Evolutionary conservation across 345 rosid genomes (phyloP), one percentile per base, ranked within the genome.

Genomic region (Eucalyptus decipiens): DNA sequence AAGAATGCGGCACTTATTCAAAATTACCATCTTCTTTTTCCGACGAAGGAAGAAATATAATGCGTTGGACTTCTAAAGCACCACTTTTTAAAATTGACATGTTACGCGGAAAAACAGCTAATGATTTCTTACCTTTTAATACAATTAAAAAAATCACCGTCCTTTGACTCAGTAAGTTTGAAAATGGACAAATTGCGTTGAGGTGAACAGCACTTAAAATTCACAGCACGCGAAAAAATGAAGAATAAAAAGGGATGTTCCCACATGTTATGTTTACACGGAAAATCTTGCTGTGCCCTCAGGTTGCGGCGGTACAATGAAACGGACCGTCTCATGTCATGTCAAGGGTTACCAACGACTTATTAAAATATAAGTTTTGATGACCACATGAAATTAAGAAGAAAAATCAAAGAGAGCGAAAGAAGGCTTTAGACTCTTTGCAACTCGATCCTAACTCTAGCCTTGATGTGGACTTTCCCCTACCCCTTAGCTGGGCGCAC

Each of bases 271-370:
- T 56, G 28, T 56, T 56, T 24, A 56, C 13, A 56, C 30, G 30
- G 62, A 23, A 56, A 26, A 56, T 56, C 62, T 56, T 23, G 30
- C 1, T 1, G 3, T 56, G 30, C 6, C 30, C 28, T 24, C 28
- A 9, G 0, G 11, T 21, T 11, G 0, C 13, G 4, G 30, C 6
- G 30, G 30, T 56, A 23, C 30, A 24, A 56, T 2, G 62, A 56
- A 24, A 56, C 13, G 14, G 3, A 56, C 62, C 30, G 3, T 23
- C 62, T 56, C 62, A 10, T 56, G 62, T 56, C 62, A 56, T 56
- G 30, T 56, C 62, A 56, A 24, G 30, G 62, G 12, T 56, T 56
- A 9, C 58, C 58, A 52, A 21, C 11, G 10, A 52, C 56, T 52
- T 52, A 52, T 2, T 52, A 52, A 21, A 52, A 52, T 52, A 21